Base-by-base conservation (phyloP, 352 stramenopile species). In the Pythium phragmitis region DNA sequence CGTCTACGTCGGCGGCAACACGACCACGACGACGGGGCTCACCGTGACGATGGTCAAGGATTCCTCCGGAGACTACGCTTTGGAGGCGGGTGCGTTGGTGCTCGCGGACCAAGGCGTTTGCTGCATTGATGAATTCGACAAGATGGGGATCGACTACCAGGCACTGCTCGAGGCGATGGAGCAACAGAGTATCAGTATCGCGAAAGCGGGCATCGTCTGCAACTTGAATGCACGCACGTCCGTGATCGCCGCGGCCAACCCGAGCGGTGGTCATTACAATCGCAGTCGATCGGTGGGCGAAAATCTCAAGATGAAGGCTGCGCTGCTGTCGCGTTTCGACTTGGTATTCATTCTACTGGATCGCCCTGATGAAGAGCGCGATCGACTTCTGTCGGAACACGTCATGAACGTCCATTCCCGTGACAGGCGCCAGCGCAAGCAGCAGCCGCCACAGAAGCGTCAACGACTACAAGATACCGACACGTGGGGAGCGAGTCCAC, bases 111-210 rank as follows among this genome's bases (percentile, higher is more conserved):
- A 94, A 69, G 96, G 95, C 28, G 80, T 98, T 0, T 98, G 93
- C 71, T 98, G 91, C 73, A 98, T 98, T 60, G 96, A 99, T 68
- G 96, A 98, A 72, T 96, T 99, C 55, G 96, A 98, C 76, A 98
- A 99, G 69, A 98, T 98, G 91, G 73, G 69, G 1, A 80, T 71
- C 63, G 80, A 92, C 47, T 79, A 86, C 34, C 73, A 89, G 42
- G 79, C 88, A 16, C 75, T 99, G 7, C 77, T 98, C 16, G 95
- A 99, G 78, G 92, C 92, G 16, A 99, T 99, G 96, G 96, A 99
- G 75, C 96, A 99, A 68, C 95, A 99, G 65, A 98, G 77, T 91
- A 98, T 78, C 88, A 98, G 70, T 72, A 92, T 81, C 46, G 75
- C 74, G 30, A 83, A 83, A 51, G 74, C 73, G 4, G 72, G 96